Evolutionary conservation across 345 rosid species (phyloP).

Genomic region (Corchorus capsularis): DNA sequence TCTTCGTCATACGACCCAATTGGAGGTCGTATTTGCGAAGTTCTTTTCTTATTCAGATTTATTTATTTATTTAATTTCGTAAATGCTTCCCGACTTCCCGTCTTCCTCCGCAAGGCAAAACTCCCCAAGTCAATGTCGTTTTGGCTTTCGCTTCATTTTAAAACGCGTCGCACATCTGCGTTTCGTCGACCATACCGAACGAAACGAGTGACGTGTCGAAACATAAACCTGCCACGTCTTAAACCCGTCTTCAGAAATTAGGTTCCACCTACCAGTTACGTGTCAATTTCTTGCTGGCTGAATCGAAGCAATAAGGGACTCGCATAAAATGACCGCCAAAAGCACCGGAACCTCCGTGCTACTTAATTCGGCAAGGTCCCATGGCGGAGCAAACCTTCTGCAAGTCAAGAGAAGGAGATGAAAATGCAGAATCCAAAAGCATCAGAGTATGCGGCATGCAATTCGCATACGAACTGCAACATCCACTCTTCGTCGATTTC

Average conservation of each 20-base stretch:
- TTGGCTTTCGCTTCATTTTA: background rate
- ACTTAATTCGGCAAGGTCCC: background rate
- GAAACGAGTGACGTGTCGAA: slow-evolving; percentile 17
- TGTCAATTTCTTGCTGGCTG: slow-evolving; percentile 19
- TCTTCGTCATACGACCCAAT: background rate
- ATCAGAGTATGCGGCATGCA: slow-evolving; percentile 78
- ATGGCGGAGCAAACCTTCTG: slow-evolving; percentile 39
- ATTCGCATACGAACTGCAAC: slow-evolving; percentile 59
- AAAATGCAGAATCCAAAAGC: slow-evolving; percentile 36
- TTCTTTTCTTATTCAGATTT: no score
- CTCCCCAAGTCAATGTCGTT: background rate
- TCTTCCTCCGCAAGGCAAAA: slow-evolving; percentile 15
- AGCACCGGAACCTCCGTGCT: background rate
- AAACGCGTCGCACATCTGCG: slow-evolving; percentile 4
- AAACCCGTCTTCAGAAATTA: background rate
- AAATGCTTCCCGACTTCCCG: background rate
- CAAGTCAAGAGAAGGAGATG: slow-evolving; percentile 15
- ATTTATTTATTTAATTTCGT: background rate
- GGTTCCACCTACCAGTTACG: slow-evolving; percentile 14
- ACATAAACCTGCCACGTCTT: background rate
- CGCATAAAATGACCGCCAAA: slow-evolving; percentile 10
- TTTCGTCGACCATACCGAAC: background rate
- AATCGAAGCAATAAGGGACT: background rate
- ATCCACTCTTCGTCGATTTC: slow-evolving; percentile 77
- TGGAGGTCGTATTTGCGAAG: background rate